phyloP scores from a whole-genome alignment of 2,329 filamentous ascomycete genomes.

The Ceratocystis cacaofunesta region DNA sequence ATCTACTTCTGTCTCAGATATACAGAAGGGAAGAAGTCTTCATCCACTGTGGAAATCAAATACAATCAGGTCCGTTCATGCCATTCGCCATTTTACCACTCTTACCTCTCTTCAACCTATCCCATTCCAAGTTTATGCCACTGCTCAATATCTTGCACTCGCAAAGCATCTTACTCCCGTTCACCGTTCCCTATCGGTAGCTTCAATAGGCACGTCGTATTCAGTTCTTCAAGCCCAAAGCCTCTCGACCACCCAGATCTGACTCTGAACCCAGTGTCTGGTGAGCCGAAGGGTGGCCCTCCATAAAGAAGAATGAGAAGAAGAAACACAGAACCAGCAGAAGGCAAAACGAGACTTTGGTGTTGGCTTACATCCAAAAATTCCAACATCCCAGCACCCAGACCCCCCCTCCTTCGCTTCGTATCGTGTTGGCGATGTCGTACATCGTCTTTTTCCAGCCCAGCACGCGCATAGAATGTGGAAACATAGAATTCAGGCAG shows the following conservation, averaged over 20 bases:
- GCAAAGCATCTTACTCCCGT: too few species aligned
- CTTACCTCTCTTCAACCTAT: too few species aligned
- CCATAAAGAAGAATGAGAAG: background rate
- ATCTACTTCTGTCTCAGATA: too few species aligned
- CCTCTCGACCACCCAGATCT: background rate
- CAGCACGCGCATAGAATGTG: background rate
- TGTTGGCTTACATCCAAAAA: background rate
- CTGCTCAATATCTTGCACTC: too few species aligned
- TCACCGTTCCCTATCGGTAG: too few species aligned
- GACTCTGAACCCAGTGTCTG: background rate
- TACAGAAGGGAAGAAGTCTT: too few species aligned
- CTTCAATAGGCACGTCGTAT: too few species aligned
- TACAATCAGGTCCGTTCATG: too few species aligned
- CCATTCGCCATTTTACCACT: too few species aligned
- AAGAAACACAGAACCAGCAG: background rate
- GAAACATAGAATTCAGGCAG: background rate
- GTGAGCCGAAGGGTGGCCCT: background rate
- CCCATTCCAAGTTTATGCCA: too few species aligned
- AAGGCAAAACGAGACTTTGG: background rate
- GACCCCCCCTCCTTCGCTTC: background rate
- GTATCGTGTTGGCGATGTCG: slow-evolving; percentile 2
- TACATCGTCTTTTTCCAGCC: background rate
- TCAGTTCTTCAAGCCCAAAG: too few species aligned
- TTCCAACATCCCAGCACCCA: background rate
- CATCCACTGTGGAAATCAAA: too few species aligned